These are phyloP conservation scores for Meira miltonrushii DNA, from an alignment of 1,284 basidiomycete species.

Conservation along the genomic window DNA sequence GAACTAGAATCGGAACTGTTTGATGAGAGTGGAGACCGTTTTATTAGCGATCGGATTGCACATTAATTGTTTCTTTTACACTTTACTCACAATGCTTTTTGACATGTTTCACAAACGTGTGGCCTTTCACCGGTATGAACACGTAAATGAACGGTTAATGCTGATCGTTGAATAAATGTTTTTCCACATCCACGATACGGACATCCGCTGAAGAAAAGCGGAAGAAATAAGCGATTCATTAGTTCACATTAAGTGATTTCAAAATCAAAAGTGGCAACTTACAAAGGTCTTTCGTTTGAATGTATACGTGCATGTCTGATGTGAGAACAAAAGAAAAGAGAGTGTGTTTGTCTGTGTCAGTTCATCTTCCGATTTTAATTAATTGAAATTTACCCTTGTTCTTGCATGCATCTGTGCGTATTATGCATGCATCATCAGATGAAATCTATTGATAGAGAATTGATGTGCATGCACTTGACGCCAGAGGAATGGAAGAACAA, in stretches of 20 bases:
- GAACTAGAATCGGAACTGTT: constrained; percentile 57
- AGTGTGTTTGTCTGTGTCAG: neutral
- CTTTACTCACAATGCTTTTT: constrained; percentile 38
- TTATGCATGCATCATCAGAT: neutral
- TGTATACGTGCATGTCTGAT: constrained; percentile 44
- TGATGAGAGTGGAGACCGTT: neutral
- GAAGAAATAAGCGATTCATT: neutral
- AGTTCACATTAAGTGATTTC: neutral
- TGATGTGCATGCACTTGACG: neutral
- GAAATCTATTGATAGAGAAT: neutral
- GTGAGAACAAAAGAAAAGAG: neutral
- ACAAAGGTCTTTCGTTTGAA: constrained; percentile 44
- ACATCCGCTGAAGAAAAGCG: constrained; percentile 17
- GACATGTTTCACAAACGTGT: constrained; percentile 67
- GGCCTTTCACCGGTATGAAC: constrained; percentile 76
- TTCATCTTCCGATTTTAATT: too few species aligned
- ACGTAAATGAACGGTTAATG: constrained; percentile 74
- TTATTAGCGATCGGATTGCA: neutral
- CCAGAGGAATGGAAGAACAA: neutral
- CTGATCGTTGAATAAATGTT: constrained; percentile 54
- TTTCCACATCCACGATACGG: constrained; percentile 40
- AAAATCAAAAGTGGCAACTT: constrained; percentile 3
- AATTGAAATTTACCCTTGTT: too few species aligned
- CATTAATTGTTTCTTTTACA: neutral
- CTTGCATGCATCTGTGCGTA: neutral